Evolutionary conservation across 1,284 basidiomycete species (phyloP).

Genomic region (Thecaphora thlaspeos): DNA sequence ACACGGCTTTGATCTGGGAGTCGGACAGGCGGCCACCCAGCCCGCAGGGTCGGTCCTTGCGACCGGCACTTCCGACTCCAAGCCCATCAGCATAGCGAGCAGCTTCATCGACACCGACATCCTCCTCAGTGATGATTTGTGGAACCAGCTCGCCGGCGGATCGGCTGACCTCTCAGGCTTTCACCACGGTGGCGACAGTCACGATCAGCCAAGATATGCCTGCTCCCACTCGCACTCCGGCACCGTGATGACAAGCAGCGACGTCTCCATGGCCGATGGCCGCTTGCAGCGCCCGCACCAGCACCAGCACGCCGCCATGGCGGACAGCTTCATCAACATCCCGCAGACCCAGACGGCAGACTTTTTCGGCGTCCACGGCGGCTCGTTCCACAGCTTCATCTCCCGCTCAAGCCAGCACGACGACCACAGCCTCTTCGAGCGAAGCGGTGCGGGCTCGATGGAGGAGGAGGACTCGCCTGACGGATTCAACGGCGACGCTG

Average conservation of each 20-base stretch:
- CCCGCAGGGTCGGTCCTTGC: slow-evolving; percentile 12
- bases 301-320: not conserved
- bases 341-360: not conserved
- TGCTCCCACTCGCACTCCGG: slow-evolving; percentile 1
- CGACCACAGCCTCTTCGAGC: not conserved
- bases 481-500: slow-evolving; percentile 36
- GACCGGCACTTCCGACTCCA: not conserved
- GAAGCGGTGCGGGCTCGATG: slow-evolving; percentile 9
- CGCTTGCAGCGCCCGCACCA: not conserved
- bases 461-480: slow-evolving; percentile 39
- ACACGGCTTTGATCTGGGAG: slow-evolving; percentile 30
- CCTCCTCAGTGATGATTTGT: slow-evolving; percentile 41
- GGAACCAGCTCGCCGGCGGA: slow-evolving; percentile 31
- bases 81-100: not conserved
- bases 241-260: not conserved
- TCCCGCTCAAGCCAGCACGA: not conserved
- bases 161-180: slow-evolving; percentile 9
- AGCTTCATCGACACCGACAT: slow-evolving; percentile 46
- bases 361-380: slow-evolving; percentile 6
- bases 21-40: slow-evolving; percentile 16
- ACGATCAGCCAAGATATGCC: slow-evolving; percentile 5
- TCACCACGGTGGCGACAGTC: slow-evolving; percentile 4
- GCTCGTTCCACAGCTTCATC: slow-evolving; percentile 17
- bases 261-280: not conserved
- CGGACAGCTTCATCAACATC: slow-evolving; percentile 31